Evolutionary conservation across 2,329 filamentous ascomycete species (phyloP).

Genomic region (Incumbomyces lentus): DNA sequence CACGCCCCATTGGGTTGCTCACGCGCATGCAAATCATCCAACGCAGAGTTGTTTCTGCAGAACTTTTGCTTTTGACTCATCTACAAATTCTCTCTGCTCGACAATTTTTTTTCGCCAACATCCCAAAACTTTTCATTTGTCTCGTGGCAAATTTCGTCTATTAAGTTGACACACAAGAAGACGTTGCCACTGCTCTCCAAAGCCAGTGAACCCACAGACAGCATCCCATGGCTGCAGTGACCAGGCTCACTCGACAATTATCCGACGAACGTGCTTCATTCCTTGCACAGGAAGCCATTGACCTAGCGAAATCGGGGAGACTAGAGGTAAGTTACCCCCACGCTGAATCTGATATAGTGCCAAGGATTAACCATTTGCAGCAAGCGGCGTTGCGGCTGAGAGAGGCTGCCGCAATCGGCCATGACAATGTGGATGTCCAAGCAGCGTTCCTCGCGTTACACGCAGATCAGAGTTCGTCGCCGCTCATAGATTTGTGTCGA

Average conservation of each 20-base stretch:
- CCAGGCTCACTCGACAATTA: constrained; percentile 19
- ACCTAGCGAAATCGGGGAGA: constrained; percentile 37
- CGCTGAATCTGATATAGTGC: not conserved
- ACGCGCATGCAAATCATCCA: not conserved
- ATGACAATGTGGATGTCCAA: constrained; percentile 35
- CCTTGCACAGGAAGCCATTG: constrained; percentile 37
- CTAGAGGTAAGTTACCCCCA: constrained; percentile 11
- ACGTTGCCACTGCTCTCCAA: not conserved
- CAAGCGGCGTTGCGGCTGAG: constrained; percentile 38
- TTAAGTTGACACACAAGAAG: not conserved
- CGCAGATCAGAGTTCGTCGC: constrained; percentile 20
- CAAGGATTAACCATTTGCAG: constrained; percentile 22
- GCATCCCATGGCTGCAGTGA: constrained; percentile 6
- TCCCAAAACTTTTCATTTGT: not conserved
- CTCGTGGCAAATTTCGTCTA: not conserved
- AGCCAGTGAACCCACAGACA: not conserved
- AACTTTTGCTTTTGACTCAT: not conserved
- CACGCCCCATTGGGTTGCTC: not conserved
- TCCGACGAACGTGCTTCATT: constrained; percentile 36
- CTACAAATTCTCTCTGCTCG: not conserved
- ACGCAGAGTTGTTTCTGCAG: not conserved
- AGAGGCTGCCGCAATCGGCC: constrained; percentile 38
- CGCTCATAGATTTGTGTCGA: constrained; percentile 34
- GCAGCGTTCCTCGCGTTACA: constrained; percentile 38
- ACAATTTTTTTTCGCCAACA: not conserved